Conservation (phyloP, 768 basidiomycete genomes). For the Lactarius pseudohatsudake region DNA sequence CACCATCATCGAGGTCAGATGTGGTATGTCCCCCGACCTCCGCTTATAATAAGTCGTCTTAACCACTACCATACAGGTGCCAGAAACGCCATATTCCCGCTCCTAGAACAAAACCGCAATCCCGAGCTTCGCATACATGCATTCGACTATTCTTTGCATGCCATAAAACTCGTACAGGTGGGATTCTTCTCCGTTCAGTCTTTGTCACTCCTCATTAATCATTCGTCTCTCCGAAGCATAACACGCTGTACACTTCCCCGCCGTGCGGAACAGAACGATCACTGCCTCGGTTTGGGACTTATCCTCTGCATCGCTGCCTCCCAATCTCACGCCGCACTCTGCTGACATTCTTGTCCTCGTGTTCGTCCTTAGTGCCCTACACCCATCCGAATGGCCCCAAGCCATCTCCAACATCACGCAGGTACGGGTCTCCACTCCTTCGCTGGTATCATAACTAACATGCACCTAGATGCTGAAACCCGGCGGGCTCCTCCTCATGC, state of each 20-base stretch:
- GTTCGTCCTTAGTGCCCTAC: slow-evolving; percentile 93
- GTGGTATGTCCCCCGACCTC: slow-evolving; percentile 52
- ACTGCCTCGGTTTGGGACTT: slow-evolving; percentile 90
- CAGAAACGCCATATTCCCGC: slow-evolving; percentile 92
- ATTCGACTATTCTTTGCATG: slow-evolving; percentile 89
- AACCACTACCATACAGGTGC: slow-evolving; percentile 55
- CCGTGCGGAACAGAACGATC: slow-evolving; percentile 70
- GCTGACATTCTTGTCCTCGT: slow-evolving; percentile 91
- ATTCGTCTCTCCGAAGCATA: slow-evolving; percentile 46
- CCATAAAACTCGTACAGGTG: slow-evolving; percentile 90
- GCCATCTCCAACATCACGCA: slow-evolving; percentile 80
- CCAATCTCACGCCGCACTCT: slow-evolving; percentile 58
- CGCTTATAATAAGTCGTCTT: background rate
- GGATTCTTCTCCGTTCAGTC: slow-evolving; percentile 17
- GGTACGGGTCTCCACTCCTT: slow-evolving; percentile 41
- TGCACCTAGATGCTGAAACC: slow-evolving; percentile 79
- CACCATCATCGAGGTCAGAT: slow-evolving; percentile 86
- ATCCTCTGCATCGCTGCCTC: slow-evolving; percentile 63
- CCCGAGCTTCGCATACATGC: slow-evolving; percentile 71
- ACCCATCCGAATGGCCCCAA: slow-evolving; percentile 86
- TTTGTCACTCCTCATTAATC: background rate
- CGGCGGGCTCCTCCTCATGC: slow-evolving; percentile 76
- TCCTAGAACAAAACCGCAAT: slow-evolving; percentile 82
- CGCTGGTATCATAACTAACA: no score
- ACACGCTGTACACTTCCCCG: slow-evolving; percentile 66